Base-by-base conservation (phyloP, 495 filamentous ascomycete genomes). In the Tuber borchii region DNA sequence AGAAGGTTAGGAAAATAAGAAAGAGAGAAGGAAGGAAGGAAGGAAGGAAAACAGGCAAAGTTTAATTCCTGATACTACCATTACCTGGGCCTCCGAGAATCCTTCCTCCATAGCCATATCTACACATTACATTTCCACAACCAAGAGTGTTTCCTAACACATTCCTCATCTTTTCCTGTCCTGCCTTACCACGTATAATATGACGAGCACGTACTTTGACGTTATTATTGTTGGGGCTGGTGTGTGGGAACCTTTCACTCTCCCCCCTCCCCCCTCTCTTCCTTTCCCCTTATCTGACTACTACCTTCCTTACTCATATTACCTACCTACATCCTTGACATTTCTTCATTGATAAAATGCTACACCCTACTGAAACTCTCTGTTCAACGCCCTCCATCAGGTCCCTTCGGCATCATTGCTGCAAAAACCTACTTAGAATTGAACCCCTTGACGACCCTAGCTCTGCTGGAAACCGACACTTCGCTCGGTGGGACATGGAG, bases 401-500 rank as follows among this genome's bases (percentile, higher is more conserved):
- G 78, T 56, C 76, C 78, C 46, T 79, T 79, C 82, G 91, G 90
- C 70, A 86, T 92, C n/a, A 86, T 86, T 37, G 84, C 87, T 10
- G 86, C 91, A 46, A 88, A 88, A 78, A 91, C 89, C 44, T 90
- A 89, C 80, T 85, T 86, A 40, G 85, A 89, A 71, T 76, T 89
- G 71, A 84, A 90, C 71, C 89, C 89, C 42, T 82, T 80, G 37
- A 82, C 85, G 42, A 82, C 84, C 68, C 76, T 91, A 20, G 73
- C 87, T 3, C 82, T 92, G 0, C 79, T 91, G 44, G 91, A 92
- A 19, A 83, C 85, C 2, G 85, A 86, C 7, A 79, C 83, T 17
- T 87, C 89, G 0, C 81, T 94, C 40, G 93, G 92, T 12, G 92
- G 93, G 43, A 88, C 90, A 61, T 95, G 92, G 93, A 86, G 88